These are phyloP conservation scores for Albophoma yamanashiensis DNA, from an alignment of 2,329 filamentous ascomycete genomes.

Conservation along the genomic window DNA sequence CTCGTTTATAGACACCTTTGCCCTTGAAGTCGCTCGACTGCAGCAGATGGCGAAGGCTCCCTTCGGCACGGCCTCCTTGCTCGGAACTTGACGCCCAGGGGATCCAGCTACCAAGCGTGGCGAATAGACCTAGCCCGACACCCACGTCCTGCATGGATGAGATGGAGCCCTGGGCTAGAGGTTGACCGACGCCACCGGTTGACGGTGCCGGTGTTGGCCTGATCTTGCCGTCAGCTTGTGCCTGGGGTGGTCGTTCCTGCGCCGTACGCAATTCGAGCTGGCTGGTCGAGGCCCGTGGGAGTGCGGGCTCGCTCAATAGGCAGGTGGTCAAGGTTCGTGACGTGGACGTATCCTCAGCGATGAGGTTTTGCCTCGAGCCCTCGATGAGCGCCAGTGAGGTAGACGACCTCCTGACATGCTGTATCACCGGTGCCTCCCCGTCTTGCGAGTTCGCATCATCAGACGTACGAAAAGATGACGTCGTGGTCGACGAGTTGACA, in stretches of 20 bases:
- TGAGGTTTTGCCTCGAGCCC: constrained; percentile 20
- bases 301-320: constrained; percentile 44
- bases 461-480: constrained; percentile 17
- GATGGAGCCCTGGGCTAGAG: not conserved
- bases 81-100: constrained; percentile 9
- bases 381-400: constrained; percentile 27
- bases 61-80: constrained; percentile 39
- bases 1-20: constrained; percentile 17
- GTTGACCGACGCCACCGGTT: constrained; percentile 7
- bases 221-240: constrained; percentile 6
- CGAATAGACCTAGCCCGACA: constrained; percentile 7
- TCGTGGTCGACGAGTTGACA: constrained; percentile 18
- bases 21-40: constrained; percentile 24
- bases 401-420: constrained; percentile 15
- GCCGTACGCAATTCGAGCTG: constrained; percentile 35
- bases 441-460: constrained; percentile 14
- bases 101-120: constrained; percentile 8
- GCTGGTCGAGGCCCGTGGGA: constrained; percentile 43
- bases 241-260: constrained; percentile 14
- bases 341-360: constrained; percentile 14
- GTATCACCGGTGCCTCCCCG: constrained; percentile 7
- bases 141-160: not conserved
- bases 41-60: constrained; percentile 43
- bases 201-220: constrained; percentile 1
- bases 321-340: constrained; percentile 26